phyloP scores from a whole-genome alignment of 805 yeast genomes.

The Metschnikowia bowlesiae region DNA sequence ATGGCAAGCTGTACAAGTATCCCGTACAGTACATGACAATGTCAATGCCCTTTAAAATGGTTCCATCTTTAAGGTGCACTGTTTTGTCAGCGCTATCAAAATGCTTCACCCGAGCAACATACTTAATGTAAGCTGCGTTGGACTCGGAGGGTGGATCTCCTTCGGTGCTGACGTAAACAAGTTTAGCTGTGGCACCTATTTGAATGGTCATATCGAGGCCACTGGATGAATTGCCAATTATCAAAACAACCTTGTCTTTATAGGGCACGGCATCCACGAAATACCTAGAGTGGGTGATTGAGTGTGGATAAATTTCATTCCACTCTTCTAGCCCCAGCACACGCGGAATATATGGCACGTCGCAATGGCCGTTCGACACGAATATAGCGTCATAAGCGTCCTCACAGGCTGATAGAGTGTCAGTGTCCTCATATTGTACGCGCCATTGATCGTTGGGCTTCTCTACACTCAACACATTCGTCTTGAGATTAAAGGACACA shows the following conservation, averaged over 20 bases:
- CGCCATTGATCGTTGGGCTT: conserved; percentile 12
- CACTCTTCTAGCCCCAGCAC: conserved; percentile 30
- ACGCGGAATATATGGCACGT: conserved; percentile 32
- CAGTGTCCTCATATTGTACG: conserved; percentile 6
- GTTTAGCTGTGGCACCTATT: conserved; percentile 35
- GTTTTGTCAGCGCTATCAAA: conserved; percentile 9
- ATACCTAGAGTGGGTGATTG: conserved; percentile 33
- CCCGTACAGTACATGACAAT: conserved; percentile 18
- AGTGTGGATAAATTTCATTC: conserved; percentile 20
- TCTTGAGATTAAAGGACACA: conserved; percentile 38
- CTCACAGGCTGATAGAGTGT: conserved; percentile 8
- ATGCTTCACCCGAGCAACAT: conserved; percentile 6
- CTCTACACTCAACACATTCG: conserved; percentile 31
- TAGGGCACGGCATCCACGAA: conserved; percentile 22
- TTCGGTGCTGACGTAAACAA: conserved; percentile 14
- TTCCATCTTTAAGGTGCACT: conserved; percentile 10
- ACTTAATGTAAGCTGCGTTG: conserved; percentile 7
- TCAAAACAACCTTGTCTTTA: conserved; percentile 41
- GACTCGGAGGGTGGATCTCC: conserved; percentile 9
- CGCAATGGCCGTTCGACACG: conserved; percentile 38
- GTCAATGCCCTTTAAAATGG: conserved; percentile 10
- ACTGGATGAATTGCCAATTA: conserved; percentile 76
- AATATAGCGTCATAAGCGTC: conserved; percentile 35
- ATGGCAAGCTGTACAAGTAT: conserved; percentile 16
- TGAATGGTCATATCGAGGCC: conserved; percentile 73